Conservation (phyloP, 768 basidiomycete species). For the Kondoa malvinella region DNA sequence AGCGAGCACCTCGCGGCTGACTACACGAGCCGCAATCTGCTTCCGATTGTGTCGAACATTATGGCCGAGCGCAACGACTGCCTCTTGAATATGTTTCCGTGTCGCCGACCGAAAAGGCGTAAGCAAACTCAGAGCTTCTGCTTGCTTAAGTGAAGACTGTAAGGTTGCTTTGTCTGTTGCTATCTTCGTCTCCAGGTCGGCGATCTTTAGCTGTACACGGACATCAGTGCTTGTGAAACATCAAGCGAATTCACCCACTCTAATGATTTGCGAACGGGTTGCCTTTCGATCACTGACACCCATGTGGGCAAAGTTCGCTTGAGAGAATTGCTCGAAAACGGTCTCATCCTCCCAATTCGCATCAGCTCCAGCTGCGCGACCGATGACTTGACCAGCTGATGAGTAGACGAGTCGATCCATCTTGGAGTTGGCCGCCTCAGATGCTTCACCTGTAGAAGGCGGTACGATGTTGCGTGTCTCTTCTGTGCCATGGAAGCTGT, state of each 20-base stretch:
- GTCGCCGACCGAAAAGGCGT: slow-evolving; percentile 76
- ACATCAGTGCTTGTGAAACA: slow-evolving; percentile 23
- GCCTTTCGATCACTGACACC: background rate
- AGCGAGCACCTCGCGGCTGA: slow-evolving; percentile 56
- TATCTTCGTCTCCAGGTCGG: slow-evolving; percentile 48
- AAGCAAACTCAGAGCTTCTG: slow-evolving; percentile 65
- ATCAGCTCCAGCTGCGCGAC: background rate
- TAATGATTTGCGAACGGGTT: slow-evolving; percentile 6
- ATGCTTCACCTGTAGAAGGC: background rate
- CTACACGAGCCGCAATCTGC: slow-evolving; percentile 35
- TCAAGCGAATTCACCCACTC: background rate
- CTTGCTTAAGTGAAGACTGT: slow-evolving; percentile 50
- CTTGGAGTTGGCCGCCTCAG: background rate
- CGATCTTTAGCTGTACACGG: slow-evolving; percentile 42
- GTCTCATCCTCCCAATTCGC: slow-evolving; percentile 1
- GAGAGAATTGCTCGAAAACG: slow-evolving; percentile 4
- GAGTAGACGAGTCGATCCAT: background rate
- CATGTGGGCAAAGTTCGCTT: background rate
- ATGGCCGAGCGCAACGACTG: slow-evolving; percentile 48
- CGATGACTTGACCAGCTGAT: background rate
- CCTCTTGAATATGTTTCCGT: slow-evolving; percentile 51
- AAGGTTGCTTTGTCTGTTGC: slow-evolving; percentile 43
- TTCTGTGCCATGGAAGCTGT: background rate
- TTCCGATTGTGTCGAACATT: slow-evolving; percentile 38
- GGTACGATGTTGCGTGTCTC: background rate